Evolutionary conservation across 106 monocot genomes (phyloP), one percentile per base, ranked within the genome.

Genomic region (Phalaenopsis aphrodite): DNA sequence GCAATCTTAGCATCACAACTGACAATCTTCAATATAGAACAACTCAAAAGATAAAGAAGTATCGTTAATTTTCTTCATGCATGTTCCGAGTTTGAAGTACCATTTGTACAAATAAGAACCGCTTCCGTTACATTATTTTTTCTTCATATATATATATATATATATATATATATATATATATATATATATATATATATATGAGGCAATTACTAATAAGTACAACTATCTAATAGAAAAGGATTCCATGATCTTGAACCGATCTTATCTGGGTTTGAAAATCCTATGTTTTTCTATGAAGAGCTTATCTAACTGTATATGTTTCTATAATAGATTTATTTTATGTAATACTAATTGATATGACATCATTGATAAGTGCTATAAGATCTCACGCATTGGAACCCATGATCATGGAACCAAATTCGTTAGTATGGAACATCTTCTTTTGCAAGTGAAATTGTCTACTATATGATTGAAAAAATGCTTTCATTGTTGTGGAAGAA

Each of bases 1-100:
- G 30, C 30, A 30, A 30, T 30, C 30, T 30, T 30, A 0, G 0
- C 30, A 30, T 30, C 30, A 30, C 30, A 30, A 30, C 0, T 30
- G 30, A 30, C 30, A 30, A 30, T 16, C 38, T 12, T 38, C 39
- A 7, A 1, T 23, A 73, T 16, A 73, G 38, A 73, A 73, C 41
- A 75, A 75, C 74, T 75, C 74, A 75, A 75, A 75, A 75, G 74
- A 75, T 75, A 75, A 42, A 75, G 41, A 75, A 75, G 74, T 75
- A 42, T 75, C 5, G 41, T 75, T 41, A 42, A 75, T 75, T 30
- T 75, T 41, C 11, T 75, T 75, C 41, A 75, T 75, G 74, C 74
- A 42, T 12, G 11, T 75, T 75, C 56, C 56, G 4, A 56, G 56
- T 56, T 56, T 12, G 8, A 56, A 56, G 56, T 56, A 56, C 56